Conservation (phyloP, 306 rosid genomes). For the Vigna unguiculata region DNA sequence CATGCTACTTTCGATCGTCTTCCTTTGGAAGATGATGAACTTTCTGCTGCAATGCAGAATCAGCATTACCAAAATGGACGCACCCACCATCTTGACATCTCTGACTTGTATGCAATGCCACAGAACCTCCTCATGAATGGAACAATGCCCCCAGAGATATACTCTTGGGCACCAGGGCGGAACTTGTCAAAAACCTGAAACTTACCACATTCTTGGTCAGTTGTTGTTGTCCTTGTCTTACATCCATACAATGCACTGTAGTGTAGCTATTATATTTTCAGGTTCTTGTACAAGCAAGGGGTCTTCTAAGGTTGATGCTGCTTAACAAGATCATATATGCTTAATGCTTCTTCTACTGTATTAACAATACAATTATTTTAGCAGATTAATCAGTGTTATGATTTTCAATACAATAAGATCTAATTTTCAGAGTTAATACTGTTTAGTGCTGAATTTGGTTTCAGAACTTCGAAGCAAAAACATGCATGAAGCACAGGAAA, state of each 20-base stretch:
- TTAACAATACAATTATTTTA: slow-evolving; percentile 25
- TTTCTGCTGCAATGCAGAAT: slow-evolving; percentile 64
- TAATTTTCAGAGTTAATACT: slow-evolving; percentile 18
- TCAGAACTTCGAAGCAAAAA: slow-evolving; percentile 5
- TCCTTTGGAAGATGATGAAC: slow-evolving; percentile 76
- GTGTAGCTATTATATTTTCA: slow-evolving; percentile 28
- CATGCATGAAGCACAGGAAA: slow-evolving; percentile 31
- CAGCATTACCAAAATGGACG: slow-evolving; percentile 74
- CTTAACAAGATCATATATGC: slow-evolving; percentile 37
- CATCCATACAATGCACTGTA: slow-evolving; percentile 34
- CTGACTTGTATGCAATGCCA: slow-evolving; percentile 76
- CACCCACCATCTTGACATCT: slow-evolving; percentile 65
- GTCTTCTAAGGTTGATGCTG: slow-evolving; percentile 28
- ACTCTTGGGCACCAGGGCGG: slow-evolving; percentile 70
- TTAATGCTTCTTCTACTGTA: slow-evolving; percentile 43
- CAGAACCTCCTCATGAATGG: slow-evolving; percentile 73
- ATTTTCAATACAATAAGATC: slow-evolving; percentile 35
- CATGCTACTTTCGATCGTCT: slow-evolving; percentile 82
- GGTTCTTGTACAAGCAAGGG: slow-evolving; percentile 34
- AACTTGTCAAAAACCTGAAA: slow-evolving; percentile 67
- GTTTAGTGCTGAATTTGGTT: slow-evolving; percentile 6
- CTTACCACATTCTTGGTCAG: slow-evolving; percentile 24
- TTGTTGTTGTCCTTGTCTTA: slow-evolving; percentile 30
- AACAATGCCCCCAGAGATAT: slow-evolving; percentile 68
- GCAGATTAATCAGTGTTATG: slow-evolving; percentile 38